Base-by-base conservation (phyloP, 441 rosid species). In the Arabidopsis hybrid region DNA sequence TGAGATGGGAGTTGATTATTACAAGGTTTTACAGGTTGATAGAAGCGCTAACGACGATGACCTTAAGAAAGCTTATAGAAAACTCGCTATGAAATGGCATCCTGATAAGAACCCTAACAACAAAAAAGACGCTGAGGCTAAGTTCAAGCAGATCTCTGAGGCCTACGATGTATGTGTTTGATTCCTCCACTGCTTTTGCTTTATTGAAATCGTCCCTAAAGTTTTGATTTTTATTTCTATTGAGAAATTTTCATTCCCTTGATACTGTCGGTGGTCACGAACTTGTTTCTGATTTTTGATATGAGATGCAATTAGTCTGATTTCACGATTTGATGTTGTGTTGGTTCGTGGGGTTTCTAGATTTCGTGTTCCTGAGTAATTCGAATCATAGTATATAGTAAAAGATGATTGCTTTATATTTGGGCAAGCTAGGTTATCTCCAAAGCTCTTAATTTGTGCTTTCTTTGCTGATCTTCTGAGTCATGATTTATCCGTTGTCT, bases 31-130 rank as follows among this genome's bases (percentile, higher is more conserved):
- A 74, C 83, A 82, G 73, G 95, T 92, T 5, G 92, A 86, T 72
- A 79, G 74, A 74, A 79, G 71, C 62, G 88, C 91, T 3, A 91
- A 65, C 56, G 96, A 92, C 56, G 96, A 92, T 18, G 96, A 92
- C 65, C 81, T 92, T 80, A 91, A 89, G 86, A 92, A 86, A 73
- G 92, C 93, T 34, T 91, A 91, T 60, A 75, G 93, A 55, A 92
- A 85, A 55, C 90, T 91, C 42, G 95, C 95, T 29, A 90, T 92
- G 97, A 92, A 89, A 60, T 90, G 96, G 94, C 96, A 90, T 80
- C 93, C 93, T 68, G 97, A 91, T 72, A 87, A 92, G 81, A 91
- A 90, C 76, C 96, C 91, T 7, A 85, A 72, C 72, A 90, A 83
- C 81, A 90, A 90, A 78, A 88, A 86, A 36, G 95, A 90, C 6